Base-by-base conservation (phyloP, 768 basidiomycete species). In the Mycena filopes region DNA sequence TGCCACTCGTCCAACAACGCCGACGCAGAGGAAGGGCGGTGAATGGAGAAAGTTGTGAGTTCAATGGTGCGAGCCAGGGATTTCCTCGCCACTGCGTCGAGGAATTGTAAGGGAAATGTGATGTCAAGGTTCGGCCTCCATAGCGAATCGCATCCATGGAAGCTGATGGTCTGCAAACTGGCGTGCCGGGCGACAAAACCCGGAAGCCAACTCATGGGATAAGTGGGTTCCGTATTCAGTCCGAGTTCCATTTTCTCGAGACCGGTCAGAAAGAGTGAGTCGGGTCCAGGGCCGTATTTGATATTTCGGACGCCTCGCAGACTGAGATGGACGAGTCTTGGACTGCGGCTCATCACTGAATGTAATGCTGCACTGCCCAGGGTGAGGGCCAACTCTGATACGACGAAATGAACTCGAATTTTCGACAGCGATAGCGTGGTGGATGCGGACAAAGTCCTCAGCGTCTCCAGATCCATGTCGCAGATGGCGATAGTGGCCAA, bases 1-100 rank as follows among this genome's bases (percentile, higher is more conserved):
- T 16, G 60, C 60, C 60, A 60, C 10, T 53, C 41, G 18, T 36
- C 21, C 28, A 60, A n/a, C 3, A 49, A 60, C n/a, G n/a, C n/a
- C 7, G 41, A 43, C 15, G 50, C 42, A 10, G 50, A 33, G 16
- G 1, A 6, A 12, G 50, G 25, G 41, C 60, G 58, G 23, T n/a
- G n/a, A n/a, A 61, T 38, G 21, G 50, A 45, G 21, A 61, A 61
- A 20, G 60, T 29, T 25, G 12, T 28, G 43, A 61, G 60, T 11
- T 4, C 28, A 11, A 38, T 26, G 0, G 49, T 40, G 31, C 16
- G 41, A 25, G 20, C 8, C 23, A 61, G n/a, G 15, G 13, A 21
- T n/a, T 54, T 31, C n/a, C 60, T 36, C 11, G 53, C 50, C 43
- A 47, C 31, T 12, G 60, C 60, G 31, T 54, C 51, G 11, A 33